A percentile compares a stretch with the other conserved stretches of the same genome.
Evolutionary conservation across 768 basidiomycete genomes (phyloP).

Genomic region (Russula foetens): DNA sequence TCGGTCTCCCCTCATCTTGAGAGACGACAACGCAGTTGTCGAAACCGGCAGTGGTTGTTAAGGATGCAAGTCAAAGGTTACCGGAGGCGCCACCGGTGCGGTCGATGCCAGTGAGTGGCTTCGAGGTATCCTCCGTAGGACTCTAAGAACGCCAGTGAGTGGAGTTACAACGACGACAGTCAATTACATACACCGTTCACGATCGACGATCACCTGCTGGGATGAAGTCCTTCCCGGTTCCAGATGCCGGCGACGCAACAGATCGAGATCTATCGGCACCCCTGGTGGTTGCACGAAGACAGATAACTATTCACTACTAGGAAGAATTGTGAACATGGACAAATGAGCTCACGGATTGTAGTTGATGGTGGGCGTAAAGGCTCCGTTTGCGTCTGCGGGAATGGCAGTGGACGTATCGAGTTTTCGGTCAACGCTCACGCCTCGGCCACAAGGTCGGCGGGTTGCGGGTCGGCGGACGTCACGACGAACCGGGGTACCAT

Average conservation of each 20-base stretch:
- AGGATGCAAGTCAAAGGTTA: constrained; percentile 44
- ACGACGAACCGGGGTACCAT: constrained; percentile 21
- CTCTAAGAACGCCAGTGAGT: background rate
- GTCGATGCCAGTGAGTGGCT: too few species aligned
- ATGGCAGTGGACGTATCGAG: constrained; percentile 32
- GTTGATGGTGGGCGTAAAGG: constrained; percentile 36
- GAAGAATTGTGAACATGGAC: constrained; percentile 25
- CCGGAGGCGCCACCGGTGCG: constrained; percentile 38
- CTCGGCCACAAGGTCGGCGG: constrained; percentile 39
- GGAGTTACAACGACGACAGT: background rate
- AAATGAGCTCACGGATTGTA: constrained; percentile 39
- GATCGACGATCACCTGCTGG: constrained; percentile 39
- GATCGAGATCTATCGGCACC: constrained; percentile 43
- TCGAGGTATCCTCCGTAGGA: too few species aligned
- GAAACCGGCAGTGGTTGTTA: constrained; percentile 43
- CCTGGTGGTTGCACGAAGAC: constrained; percentile 20
- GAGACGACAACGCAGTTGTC: constrained; percentile 46
- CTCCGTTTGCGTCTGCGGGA: constrained; percentile 30
- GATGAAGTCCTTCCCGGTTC: constrained; percentile 26
- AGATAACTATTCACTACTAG: constrained; percentile 40
- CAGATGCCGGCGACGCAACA: constrained; percentile 35
- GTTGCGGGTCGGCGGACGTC: constrained; percentile 26
- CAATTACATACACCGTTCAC: constrained; percentile 35
- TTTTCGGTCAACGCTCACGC: constrained; percentile 32
- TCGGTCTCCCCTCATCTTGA: constrained; percentile 22